These are phyloP conservation scores for Agarophyton chilense DNA, from an alignment of 23 red algal genomes.

Conservation along the genomic window DNA sequence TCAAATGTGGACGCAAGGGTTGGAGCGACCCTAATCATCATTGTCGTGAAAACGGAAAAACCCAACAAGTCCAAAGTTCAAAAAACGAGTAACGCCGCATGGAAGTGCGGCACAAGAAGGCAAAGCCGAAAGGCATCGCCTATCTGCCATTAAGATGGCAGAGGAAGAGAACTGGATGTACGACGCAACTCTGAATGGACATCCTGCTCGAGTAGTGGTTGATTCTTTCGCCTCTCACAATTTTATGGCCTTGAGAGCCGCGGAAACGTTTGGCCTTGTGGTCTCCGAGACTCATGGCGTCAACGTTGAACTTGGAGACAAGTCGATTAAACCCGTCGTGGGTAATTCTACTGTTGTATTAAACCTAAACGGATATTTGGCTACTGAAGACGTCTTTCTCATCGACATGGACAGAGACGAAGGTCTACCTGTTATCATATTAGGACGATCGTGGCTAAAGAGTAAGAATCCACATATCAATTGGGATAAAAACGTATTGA, in stretches of 20 bases:
- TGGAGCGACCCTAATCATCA: conserved; percentile 9
- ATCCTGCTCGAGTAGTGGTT: not conserved
- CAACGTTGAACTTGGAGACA: conserved; percentile 39
- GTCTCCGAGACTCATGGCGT: not conserved
- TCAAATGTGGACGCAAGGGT: not conserved
- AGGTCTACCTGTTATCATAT: not conserved
- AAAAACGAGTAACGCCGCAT: conserved; percentile 19
- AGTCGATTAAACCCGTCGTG: not conserved
- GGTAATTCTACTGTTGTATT: not conserved
- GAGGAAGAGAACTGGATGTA: conserved; percentile 12
- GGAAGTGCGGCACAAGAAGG: not conserved
- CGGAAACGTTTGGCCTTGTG: not conserved
- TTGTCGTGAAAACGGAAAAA: not conserved
- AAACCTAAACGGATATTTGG: not conserved
- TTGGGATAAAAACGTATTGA: not conserved
- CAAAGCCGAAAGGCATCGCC: not conserved
- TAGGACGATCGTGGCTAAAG: not conserved
- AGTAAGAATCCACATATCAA: not conserved
- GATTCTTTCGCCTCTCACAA: not conserved
- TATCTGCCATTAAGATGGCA: not conserved
- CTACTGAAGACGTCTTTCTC: not conserved
- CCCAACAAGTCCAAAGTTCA: not conserved
- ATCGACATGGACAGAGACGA: not conserved
- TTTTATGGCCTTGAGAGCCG: conserved; percentile 11
- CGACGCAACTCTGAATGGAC: not conserved